Base-by-base conservation (phyloP, 2,329 filamentous ascomycete species). In the Penicillium sp. region DNA sequence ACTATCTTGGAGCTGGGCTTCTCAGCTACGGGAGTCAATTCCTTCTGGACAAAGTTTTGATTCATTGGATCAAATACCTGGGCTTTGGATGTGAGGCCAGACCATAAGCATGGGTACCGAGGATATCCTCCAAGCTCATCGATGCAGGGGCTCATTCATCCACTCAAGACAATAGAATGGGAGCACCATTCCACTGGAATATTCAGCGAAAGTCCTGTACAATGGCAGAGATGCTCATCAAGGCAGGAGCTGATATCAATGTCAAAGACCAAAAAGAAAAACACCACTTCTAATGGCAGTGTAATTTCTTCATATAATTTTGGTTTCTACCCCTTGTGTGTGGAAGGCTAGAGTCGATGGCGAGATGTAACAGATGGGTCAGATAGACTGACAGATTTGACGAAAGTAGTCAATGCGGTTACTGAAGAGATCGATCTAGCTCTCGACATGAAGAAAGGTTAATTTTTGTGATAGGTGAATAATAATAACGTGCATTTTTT, bases 241-340 rank as follows among this genome's bases (percentile, higher is more conserved):
- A 46, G 6, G 49, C 50, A 13, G 46, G 43, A 28, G 50, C 45
- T 26, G 23, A 56, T 3, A 43, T 49, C 24, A 28, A 47, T 18
- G 53, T 43, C 4, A 36, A 18, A 13, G 38, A 56, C 10, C n/a
- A n/a, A 12, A 29, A 42, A 43, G 50, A 12, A 42, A 16, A 6
- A 56, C 53, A 13, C 38, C 53, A 26, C 42, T 56, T 24, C 33
- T 49, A 9, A n/a, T 53, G 9, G 46, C 53, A n/a, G n/a, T n/a
- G n/a, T n/a, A n/a, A n/a, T n/a, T n/a, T n/a, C n/a, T n/a, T n/a
- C n/a, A n/a, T n/a, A n/a, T n/a, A n/a, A n/a, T n/a, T n/a, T n/a
- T n/a, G n/a, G n/a, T n/a, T n/a, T n/a, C n/a, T n/a, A n/a, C n/a
- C n/a, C n/a, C n/a, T n/a, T n/a, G n/a, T n/a, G n/a, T n/a, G n/a